These are phyloP conservation scores for Suillus americanus DNA, from an alignment of 768 basidiomycete genomes.

Conservation along the genomic window DNA sequence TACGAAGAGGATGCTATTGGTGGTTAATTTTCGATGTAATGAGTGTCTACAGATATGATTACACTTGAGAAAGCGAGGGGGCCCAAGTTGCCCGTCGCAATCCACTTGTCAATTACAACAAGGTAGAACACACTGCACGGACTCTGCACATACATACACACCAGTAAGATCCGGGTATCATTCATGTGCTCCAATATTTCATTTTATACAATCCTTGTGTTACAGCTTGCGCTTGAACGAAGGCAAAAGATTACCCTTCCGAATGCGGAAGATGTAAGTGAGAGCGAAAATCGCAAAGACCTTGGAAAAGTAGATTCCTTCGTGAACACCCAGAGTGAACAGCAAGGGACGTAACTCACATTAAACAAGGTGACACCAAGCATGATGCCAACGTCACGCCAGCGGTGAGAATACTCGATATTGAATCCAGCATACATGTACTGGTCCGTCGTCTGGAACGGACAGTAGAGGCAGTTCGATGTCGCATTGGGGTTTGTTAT, in stretches of 20 bases:
- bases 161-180: not conserved
- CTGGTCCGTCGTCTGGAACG: conserved; percentile 55
- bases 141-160: not conserved
- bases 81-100: not conserved
- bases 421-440: conserved; percentile 49
- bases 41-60: not conserved
- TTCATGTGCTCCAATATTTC: not conserved
- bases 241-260: conserved; percentile 11
- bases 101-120: not conserved
- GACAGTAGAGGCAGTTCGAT: conserved; percentile 52
- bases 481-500: conserved; percentile 40
- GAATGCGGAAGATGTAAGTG: conserved; percentile 33
- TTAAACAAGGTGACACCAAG: conserved; percentile 43
- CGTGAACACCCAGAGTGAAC: not conserved
- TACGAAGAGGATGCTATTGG: not conserved
- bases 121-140: not conserved
- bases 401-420: conserved; percentile 53
- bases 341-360: conserved; percentile 27
- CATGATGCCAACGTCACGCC: conserved; percentile 50
- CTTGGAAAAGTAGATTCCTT: conserved; percentile 13
- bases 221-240: not conserved
- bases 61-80: not conserved
- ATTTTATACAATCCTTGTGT: not conserved
- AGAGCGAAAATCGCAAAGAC: conserved; percentile 26
- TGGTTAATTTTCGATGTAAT: not conserved